Evolutionary conservation across 140 eudicot species (phyloP).

Genomic region (Stevia rebaudiana): DNA sequence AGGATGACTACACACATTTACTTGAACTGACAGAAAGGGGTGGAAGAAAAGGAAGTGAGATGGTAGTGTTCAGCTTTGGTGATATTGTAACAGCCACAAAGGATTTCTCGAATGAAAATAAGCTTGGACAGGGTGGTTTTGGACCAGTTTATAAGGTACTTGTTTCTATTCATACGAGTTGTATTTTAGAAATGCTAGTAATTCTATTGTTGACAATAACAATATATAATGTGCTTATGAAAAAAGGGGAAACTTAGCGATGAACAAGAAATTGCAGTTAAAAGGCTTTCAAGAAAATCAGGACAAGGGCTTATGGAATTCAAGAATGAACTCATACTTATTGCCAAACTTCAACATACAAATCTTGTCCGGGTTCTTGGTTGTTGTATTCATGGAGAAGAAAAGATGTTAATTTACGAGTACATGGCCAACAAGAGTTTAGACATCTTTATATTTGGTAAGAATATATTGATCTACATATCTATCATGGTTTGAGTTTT

Average conservation of each 20-base stretch:
- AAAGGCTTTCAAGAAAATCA: slow-evolving; percentile 38
- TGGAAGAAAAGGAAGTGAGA: no score
- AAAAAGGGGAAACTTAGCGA: slow-evolving; percentile 29
- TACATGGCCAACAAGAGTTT: slow-evolving; percentile 44
- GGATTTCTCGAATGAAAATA: slow-evolving; percentile 39
- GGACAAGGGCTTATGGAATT: slow-evolving; percentile 45
- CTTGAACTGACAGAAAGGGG: no score
- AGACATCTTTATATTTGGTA: slow-evolving; percentile 39
- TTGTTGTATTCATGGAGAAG: slow-evolving; percentile 37
- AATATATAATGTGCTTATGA: not conserved
- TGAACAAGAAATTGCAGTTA: slow-evolving; percentile 39
- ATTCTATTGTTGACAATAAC: not conserved
- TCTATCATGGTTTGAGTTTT: not conserved
- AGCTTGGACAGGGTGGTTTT: slow-evolving; percentile 33
- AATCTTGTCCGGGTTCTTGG: slow-evolving; percentile 45
- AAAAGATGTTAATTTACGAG: slow-evolving; percentile 37
- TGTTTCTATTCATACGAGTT: no score
- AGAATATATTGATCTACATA: not conserved
- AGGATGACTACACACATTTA: no score
- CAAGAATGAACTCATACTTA: slow-evolving; percentile 42
- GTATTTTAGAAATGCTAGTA: not conserved
- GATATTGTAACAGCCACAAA: slow-evolving; percentile 28
- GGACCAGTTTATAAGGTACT: slow-evolving; percentile 48
- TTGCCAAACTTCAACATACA: slow-evolving; percentile 42
- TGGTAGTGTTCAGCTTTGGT: slow-evolving; percentile 30